These are phyloP conservation scores for Diphasiastrum complanatum DNA, from an alignment of 83 land plant genomes.

Conservation along the genomic window DNA sequence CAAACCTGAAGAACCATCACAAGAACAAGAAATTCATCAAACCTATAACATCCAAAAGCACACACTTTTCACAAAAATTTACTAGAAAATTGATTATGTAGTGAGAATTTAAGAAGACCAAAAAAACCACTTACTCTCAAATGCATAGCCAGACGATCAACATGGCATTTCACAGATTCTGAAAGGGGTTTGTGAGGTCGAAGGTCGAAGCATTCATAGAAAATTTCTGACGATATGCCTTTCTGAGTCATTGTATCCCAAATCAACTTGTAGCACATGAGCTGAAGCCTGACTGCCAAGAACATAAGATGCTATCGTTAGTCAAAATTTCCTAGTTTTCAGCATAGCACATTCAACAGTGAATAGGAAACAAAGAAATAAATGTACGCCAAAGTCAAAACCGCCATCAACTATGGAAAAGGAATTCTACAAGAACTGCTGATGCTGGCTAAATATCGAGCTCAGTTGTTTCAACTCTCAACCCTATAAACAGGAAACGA, in stretches of 20 bases:
- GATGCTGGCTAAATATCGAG: too few relatives aligned
- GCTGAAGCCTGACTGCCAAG: constrained; percentile 57
- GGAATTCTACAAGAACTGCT: too few relatives aligned
- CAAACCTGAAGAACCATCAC: constrained; percentile 18
- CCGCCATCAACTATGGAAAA: too few relatives aligned
- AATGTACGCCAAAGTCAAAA: too few relatives aligned
- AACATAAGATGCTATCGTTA: background rate
- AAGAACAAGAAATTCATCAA: background rate
- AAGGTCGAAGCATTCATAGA: constrained; percentile 56
- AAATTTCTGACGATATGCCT: constrained; percentile 41
- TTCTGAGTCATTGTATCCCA: constrained; percentile 54
- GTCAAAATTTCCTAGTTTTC: background rate
- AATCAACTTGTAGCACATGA: constrained; percentile 82
- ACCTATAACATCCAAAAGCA: background rate
- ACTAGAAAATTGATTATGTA: background rate
- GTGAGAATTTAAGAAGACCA: background rate
- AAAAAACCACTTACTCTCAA: constrained; percentile 30
- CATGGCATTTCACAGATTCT: constrained; percentile 39
- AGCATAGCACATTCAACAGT: background rate
- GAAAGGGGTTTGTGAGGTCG: constrained; percentile 41
- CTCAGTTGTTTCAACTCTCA: too few relatives aligned
- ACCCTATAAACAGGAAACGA: too few relatives aligned
- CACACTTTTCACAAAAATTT: background rate
- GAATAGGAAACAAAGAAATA: background rate
- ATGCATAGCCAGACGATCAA: constrained; percentile 38